Base-by-base conservation (phyloP, 306 rosid species). In the Sicyos edulis region DNA sequence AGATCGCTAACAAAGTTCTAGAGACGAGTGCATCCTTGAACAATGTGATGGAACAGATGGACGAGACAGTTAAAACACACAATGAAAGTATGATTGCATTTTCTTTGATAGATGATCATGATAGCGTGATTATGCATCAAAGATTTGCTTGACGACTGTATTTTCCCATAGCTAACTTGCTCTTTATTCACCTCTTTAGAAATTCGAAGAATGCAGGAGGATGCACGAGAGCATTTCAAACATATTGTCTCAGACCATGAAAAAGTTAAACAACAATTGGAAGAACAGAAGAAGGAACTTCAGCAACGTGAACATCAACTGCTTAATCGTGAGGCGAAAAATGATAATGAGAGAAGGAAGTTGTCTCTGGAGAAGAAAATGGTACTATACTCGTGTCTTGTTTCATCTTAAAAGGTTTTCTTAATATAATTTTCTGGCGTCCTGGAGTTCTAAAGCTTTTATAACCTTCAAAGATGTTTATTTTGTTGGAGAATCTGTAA, bases 301-400 rank as follows among this genome's bases (percentile, higher is more conserved):
- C 76, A 61, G 83, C 40, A 40, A 16, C 82, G 71, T 45, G 95
- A 92, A 83, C 82, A 83, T 71, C 73, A 62, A 63, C 79, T 92
- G 65, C 82, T 49, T 53, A 73, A 78, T 63, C 83, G 89, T 54
- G 76, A 72, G 76, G 83, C 80, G 17, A 76, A 73, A 8, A 86
- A 88, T 78, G 82, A 81, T 13, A 78, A 74, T 16, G 89, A 89
- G 83, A 83, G 82, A 71, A 74, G 76, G 74, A 86, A 80, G 56
- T 75, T 92, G 49, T 6, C 26, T 17, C 77, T 66, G 42, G 84
- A 83, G 62, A 86, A 81, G 76, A 54, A 77, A 81, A 85, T 84
- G 80, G 97, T 92, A 89, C 74, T 40, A 40, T 40, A 40, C 45
- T 40, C 3, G 10, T 40, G 45, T 40, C 10, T 40, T 32, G n/a